These are phyloP conservation scores for Ceratocystis destructans DNA, from an alignment of 2,329 filamentous ascomycete genomes.

Conservation along the genomic window DNA sequence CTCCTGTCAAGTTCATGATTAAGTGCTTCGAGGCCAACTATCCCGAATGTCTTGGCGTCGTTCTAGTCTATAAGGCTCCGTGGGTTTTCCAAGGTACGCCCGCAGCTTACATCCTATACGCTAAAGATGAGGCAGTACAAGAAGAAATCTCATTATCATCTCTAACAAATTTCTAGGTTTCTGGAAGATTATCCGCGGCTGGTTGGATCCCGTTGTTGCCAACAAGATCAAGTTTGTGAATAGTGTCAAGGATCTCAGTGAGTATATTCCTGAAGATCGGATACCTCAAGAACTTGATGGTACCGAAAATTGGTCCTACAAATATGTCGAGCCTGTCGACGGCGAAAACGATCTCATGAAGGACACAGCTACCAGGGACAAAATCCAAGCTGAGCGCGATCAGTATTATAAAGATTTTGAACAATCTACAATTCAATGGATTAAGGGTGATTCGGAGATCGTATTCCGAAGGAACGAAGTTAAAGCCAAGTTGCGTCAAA, in stretches of 20 bases:
- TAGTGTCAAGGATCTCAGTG: conserved; percentile 60
- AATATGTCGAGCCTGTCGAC: conserved; percentile 59
- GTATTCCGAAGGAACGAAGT: conserved; percentile 47
- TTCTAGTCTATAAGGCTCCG: conserved; percentile 88
- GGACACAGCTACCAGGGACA: conserved; percentile 47
- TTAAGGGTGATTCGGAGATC: conserved; percentile 37
- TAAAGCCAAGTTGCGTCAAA: conserved; percentile 49
- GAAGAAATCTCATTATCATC: not conserved
- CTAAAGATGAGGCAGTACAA: too few species aligned
- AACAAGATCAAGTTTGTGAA: conserved; percentile 89
- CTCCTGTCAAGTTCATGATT: conserved; percentile 97
- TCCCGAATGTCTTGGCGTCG: conserved; percentile 76
- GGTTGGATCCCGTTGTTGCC: conserved; percentile 93
- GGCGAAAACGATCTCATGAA: conserved; percentile 69
- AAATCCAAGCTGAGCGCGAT: conserved; percentile 49
- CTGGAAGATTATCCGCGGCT: conserved; percentile 89
- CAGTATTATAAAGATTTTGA: conserved; percentile 61
- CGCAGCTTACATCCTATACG: not conserved
- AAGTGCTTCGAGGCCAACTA: conserved; percentile 99
- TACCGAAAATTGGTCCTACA: conserved; percentile 70
- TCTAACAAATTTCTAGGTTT: conserved; percentile 44
- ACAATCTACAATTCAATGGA: conserved; percentile 61
- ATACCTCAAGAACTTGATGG: conserved; percentile 79
- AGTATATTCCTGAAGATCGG: conserved; percentile 55
- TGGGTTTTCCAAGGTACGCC: conserved; percentile 84